Evolutionary conservation across 495 filamentous ascomycete genomes (phyloP).

Genomic region (Penicillium verhagenii): DNA sequence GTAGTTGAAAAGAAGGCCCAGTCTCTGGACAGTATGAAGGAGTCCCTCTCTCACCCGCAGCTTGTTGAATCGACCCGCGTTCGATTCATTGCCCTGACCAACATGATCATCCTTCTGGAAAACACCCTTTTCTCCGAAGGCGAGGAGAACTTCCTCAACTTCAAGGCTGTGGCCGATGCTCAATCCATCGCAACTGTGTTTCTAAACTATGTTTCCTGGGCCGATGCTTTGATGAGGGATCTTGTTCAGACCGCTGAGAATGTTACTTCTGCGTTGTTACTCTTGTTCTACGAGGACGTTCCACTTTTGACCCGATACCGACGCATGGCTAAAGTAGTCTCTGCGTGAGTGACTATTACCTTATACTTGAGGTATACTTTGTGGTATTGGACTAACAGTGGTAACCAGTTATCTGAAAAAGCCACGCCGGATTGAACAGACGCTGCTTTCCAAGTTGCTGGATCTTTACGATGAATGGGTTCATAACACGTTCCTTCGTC

Average conservation of each 20-base stretch:
- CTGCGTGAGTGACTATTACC: slow-evolving; percentile 23
- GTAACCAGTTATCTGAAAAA: slow-evolving; percentile 20
- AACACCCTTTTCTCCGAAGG: slow-evolving; percentile 20
- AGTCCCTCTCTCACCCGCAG: slow-evolving; percentile 10
- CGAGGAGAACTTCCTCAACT: slow-evolving; percentile 7
- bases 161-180: slow-evolving; percentile 5
- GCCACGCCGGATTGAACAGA: slow-evolving; percentile 21
- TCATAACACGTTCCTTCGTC: slow-evolving; percentile 22
- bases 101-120: slow-evolving; percentile 25
- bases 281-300: not conserved
- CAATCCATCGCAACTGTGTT: slow-evolving; percentile 9
- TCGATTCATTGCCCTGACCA: slow-evolving; percentile 26
- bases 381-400: not conserved
- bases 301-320: slow-evolving; percentile 12
- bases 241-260: not conserved
- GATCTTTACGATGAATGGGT: slow-evolving; percentile 32
- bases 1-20: slow-evolving; percentile 1
- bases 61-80: slow-evolving; percentile 8
- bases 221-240: slow-evolving; percentile 16
- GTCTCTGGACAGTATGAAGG: slow-evolving; percentile 19
- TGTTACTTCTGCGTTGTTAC: slow-evolving; percentile 8
- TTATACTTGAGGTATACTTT: not conserved
- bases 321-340: slow-evolving; percentile 16
- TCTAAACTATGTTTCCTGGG: slow-evolving; percentile 11
- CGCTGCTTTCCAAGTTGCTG: slow-evolving; percentile 22